A percentile compares a stretch with the other conserved stretches of the same genome.
These are phyloP conservation scores for Cryptococcus jaspeensis DNA, from an alignment of 1,284 basidiomycete genomes.

Conservation along the genomic window DNA sequence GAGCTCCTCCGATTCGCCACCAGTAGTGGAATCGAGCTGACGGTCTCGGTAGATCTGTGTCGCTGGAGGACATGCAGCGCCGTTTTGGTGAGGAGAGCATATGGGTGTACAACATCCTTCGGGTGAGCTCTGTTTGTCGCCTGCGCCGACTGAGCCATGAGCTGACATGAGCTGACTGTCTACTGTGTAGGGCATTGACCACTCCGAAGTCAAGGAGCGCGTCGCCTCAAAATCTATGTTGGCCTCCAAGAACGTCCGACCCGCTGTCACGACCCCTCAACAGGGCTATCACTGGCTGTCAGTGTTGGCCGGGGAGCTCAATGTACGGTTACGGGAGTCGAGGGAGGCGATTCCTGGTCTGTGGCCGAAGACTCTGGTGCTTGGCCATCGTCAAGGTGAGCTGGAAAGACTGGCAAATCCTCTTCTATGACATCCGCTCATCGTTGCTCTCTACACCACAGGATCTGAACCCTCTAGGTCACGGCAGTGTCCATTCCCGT, in stretches of 20 bases:
- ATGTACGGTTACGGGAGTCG: conserved; percentile 78
- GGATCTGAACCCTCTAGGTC: conserved; percentile 68
- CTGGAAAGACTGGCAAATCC: neutral
- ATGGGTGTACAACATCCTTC: conserved; percentile 81
- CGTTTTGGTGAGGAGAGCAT: conserved; percentile 60
- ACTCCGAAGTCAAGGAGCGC: conserved; percentile 87
- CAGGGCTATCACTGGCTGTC: conserved; percentile 87
- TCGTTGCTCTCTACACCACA: conserved; percentile 35
- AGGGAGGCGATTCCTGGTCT: conserved; percentile 68
- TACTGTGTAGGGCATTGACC: conserved; percentile 77
- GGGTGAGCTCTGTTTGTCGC: conserved; percentile 38
- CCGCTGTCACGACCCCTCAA: conserved; percentile 66
- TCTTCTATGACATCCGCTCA: neutral
- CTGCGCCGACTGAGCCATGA: neutral
- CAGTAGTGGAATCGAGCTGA: conserved; percentile 9
- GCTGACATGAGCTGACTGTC: neutral
- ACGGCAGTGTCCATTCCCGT: conserved; percentile 81
- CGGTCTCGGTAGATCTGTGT: conserved; percentile 42
- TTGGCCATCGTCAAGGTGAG: conserved; percentile 70
- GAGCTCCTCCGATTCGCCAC: too few species aligned
- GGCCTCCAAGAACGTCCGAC: conserved; percentile 84
- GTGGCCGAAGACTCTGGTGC: conserved; percentile 89
- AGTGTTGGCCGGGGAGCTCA: conserved; percentile 84
- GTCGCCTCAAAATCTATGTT: conserved; percentile 84
- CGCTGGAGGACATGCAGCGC: conserved; percentile 55